Conservation (phyloP, 495 filamentous ascomycete genomes). For the Neurospora cerealis region DNA sequence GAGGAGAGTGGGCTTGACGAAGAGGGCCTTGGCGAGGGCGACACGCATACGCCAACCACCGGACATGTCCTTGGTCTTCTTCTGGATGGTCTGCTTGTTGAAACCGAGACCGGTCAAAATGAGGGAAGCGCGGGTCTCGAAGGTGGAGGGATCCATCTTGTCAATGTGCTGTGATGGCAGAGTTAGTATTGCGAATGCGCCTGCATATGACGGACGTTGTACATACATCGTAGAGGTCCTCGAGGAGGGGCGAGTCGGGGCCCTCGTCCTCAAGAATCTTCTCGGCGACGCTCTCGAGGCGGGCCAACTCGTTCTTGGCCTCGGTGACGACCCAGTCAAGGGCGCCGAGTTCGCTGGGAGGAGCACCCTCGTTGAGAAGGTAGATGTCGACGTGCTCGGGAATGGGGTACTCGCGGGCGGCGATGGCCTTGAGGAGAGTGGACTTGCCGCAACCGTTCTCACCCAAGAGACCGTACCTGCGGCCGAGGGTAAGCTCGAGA, state of each 20-base stretch:
- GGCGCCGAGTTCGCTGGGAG: constrained; percentile 75
- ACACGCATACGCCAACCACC: constrained; percentile 99
- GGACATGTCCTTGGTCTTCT: constrained; percentile 99
- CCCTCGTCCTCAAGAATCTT: constrained; percentile 84
- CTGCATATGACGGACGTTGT: neutral
- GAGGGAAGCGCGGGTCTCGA: constrained; percentile 87
- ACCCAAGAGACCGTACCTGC: constrained; percentile 88
- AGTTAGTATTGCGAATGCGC: constrained; percentile 10
- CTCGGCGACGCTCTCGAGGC: constrained; percentile 80
- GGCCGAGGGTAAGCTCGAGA: constrained; percentile 85
- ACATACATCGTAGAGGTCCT: constrained; percentile 92
- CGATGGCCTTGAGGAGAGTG: constrained; percentile 90
- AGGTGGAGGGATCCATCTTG: constrained; percentile 99
- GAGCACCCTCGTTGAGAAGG: constrained; percentile 95
- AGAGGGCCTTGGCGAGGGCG: constrained; percentile 91
- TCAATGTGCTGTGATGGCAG: constrained; percentile 71
- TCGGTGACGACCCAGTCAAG: constrained; percentile 95
- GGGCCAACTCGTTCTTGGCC: constrained; percentile 86
- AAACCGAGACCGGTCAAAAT: constrained; percentile 99
- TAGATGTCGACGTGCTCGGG: constrained; percentile 98
- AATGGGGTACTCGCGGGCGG: constrained; percentile 85
- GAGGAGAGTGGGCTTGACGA: constrained; percentile 92
- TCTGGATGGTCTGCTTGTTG: constrained; percentile 93
- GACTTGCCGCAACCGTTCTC: constrained; percentile 99
- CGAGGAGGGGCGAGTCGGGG: constrained; percentile 80